phyloP scores from a whole-genome alignment of 306 rosid genomes.

The Carpinus fangiana region DNA sequence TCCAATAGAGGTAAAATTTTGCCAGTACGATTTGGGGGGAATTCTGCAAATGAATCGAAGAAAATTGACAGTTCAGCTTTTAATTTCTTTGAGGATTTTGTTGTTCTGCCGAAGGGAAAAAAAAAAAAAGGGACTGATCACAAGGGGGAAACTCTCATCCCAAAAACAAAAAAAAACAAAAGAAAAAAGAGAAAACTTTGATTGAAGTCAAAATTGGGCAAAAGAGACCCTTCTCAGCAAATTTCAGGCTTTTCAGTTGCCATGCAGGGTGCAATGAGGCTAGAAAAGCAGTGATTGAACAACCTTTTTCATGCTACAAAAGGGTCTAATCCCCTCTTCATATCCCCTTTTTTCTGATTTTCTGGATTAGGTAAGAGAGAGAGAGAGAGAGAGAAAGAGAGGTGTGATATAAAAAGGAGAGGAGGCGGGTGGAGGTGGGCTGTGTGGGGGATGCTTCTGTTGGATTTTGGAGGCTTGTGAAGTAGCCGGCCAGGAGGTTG shows the following conservation, averaged over 20 bases:
- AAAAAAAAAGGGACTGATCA: slow-evolving; percentile 43
- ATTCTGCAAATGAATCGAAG: slow-evolving; percentile 36
- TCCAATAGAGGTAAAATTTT: slow-evolving; percentile 22
- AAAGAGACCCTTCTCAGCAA: slow-evolving; percentile 20
- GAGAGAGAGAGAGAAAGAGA: slow-evolving; percentile 14
- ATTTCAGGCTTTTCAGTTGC: slow-evolving; percentile 18
- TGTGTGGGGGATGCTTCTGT: slow-evolving; percentile 1
- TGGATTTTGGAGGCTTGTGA: slow-evolving; percentile 52
- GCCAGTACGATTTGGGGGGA: slow-evolving; percentile 16
- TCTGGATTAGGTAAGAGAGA: slow-evolving; percentile 13
- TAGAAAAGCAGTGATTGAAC: neutral
- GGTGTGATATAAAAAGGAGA: neutral
- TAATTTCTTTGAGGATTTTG: slow-evolving; percentile 15
- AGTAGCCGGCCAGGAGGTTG: slow-evolving; percentile 57
- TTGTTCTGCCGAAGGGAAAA: neutral
- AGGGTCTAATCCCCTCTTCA: slow-evolving; percentile 23
- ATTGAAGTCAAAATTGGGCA: slow-evolving; percentile 24
- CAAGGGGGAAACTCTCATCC: slow-evolving; percentile 28
- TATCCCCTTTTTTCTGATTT: slow-evolving; percentile 15
- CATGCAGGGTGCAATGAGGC: slow-evolving; percentile 11
- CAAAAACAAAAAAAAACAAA: neutral
- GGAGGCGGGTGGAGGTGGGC: neutral
- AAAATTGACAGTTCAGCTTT: slow-evolving; percentile 38
- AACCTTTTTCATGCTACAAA: slow-evolving; percentile 42
- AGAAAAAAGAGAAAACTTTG: no score